A percentile compares a stretch with the other conserved stretches of the same genome.
phyloP scores from a whole-genome alignment of 305 asterid species.

The Fraxinus albicans region DNA sequence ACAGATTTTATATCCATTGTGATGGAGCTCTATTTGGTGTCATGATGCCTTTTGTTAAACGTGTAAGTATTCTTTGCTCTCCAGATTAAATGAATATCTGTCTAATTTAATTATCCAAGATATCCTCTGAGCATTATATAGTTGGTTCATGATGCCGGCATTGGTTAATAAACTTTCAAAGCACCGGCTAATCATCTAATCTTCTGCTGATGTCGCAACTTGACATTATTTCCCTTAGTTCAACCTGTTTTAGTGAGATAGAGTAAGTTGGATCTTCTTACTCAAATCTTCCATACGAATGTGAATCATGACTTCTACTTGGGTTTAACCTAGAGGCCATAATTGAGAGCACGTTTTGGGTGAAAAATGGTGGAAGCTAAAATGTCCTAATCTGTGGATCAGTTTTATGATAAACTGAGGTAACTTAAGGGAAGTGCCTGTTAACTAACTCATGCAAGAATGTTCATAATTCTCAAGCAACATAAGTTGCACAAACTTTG shows the following conservation, averaged over 20 bases:
- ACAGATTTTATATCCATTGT: slow-evolving; percentile 85
- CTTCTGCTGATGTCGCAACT: not conserved
- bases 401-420: not conserved
- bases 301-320: not conserved
- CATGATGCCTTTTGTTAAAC: slow-evolving; percentile 93
- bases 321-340: not conserved
- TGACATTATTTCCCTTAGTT: not conserved
- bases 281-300: not conserved
- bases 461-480: not conserved
- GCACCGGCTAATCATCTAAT: not conserved
- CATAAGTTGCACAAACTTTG: not conserved
- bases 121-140: not conserved
- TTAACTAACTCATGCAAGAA: not conserved
- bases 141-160: not conserved
- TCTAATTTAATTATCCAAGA: not conserved
- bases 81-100: not conserved
- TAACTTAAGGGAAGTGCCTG: not conserved
- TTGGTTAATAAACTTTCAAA: not conserved
- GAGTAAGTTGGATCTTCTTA: not conserved
- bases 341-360: not conserved
- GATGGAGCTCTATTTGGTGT: slow-evolving; percentile 93
- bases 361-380: not conserved
- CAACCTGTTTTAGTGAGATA: not conserved
- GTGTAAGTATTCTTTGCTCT: slow-evolving; percentile 31
- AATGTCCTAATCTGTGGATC: not conserved